phyloP scores from a whole-genome alignment of 192 early-diverging fungal species.

The Backusella tuberculispora region DNA sequence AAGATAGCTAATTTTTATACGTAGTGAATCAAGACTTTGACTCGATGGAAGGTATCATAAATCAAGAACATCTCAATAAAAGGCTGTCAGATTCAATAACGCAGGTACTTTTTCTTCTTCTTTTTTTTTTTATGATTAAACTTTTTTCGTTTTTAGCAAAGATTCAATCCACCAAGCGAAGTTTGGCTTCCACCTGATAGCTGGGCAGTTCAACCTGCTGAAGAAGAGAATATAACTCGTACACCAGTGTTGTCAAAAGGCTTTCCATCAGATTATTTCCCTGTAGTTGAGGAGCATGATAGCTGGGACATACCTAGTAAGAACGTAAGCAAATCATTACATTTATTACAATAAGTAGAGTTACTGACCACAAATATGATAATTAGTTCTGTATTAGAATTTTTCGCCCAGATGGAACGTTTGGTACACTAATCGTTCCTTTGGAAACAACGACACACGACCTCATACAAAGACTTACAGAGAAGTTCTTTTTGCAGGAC shows the following conservation, averaged over 20 bases:
- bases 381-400: constrained; percentile 70
- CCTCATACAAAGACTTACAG: constrained; percentile 70
- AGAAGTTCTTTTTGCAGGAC: constrained; percentile 85
- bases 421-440: constrained; percentile 74
- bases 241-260: constrained; percentile 26
- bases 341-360: constrained; percentile 31
- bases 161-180: constrained; percentile 33
- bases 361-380: neutral
- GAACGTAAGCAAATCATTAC: constrained; percentile 30
- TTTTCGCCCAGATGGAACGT: constrained; percentile 80
- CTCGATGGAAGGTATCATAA: constrained; percentile 53
- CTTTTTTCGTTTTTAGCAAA: constrained; percentile 8
- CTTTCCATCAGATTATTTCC: constrained; percentile 36
- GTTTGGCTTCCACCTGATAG: constrained; percentile 71
- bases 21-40: constrained; percentile 46
- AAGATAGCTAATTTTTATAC: neutral
- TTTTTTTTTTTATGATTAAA: neutral
- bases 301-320: constrained; percentile 24
- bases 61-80: constrained; percentile 33
- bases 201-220: constrained; percentile 68
- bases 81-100: neutral
- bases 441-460: constrained; percentile 75
- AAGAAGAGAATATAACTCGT: neutral
- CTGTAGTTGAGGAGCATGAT: constrained; percentile 27
- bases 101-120: neutral